Conservation (phyloP, 139 green algal genomes). For the Marvania coccoides region DNA sequence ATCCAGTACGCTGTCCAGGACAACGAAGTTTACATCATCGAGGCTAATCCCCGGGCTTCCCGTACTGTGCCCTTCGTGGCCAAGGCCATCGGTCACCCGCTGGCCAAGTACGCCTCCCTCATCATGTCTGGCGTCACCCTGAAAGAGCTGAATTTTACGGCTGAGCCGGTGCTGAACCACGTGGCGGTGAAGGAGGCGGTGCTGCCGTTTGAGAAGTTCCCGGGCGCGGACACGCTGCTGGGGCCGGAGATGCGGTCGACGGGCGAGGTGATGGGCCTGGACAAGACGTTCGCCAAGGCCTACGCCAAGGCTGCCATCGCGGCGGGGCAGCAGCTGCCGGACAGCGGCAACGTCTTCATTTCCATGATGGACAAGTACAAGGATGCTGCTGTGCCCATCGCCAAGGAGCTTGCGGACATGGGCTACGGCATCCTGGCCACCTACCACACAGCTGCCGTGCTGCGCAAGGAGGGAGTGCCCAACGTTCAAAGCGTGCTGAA, state of each 20-base stretch:
- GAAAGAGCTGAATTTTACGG: slow-evolving; percentile 74
- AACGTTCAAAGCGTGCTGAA: slow-evolving; percentile 76
- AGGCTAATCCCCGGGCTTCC: slow-evolving; percentile 95
- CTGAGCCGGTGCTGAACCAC: slow-evolving; percentile 78
- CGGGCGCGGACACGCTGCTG: slow-evolving; percentile 90
- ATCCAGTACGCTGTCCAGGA: slow-evolving; percentile 94
- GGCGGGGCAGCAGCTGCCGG: slow-evolving; percentile 77
- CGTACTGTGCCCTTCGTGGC: slow-evolving; percentile 97
- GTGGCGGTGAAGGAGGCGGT: slow-evolving; percentile 99
- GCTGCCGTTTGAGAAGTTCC: slow-evolving; percentile 99
- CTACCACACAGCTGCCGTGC: slow-evolving; percentile 60
- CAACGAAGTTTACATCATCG: slow-evolving; percentile 92
- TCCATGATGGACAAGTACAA: slow-evolving; percentile 91
- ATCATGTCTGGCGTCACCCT: slow-evolving; percentile 89
- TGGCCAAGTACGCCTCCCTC: slow-evolving; percentile 93
- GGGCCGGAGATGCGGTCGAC: slow-evolving; percentile 98
- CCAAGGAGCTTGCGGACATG: slow-evolving; percentile 70
- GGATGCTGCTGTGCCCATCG: slow-evolving; percentile 66
- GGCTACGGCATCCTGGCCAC: slow-evolving; percentile 88
- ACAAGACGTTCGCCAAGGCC: slow-evolving; percentile 78
- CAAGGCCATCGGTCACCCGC: slow-evolving; percentile 94
- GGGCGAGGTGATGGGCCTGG: slow-evolving; percentile 95
- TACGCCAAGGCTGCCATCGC: slow-evolving; percentile 97
- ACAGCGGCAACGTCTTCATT: slow-evolving; percentile 84
- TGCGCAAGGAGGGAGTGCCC: slow-evolving; percentile 44